A percentile compares a stretch with the other conserved stretches of the same genome.
Evolutionary conservation across 2,329 filamentous ascomycete species (phyloP).

Genomic region (Cladosporium sp.): DNA sequence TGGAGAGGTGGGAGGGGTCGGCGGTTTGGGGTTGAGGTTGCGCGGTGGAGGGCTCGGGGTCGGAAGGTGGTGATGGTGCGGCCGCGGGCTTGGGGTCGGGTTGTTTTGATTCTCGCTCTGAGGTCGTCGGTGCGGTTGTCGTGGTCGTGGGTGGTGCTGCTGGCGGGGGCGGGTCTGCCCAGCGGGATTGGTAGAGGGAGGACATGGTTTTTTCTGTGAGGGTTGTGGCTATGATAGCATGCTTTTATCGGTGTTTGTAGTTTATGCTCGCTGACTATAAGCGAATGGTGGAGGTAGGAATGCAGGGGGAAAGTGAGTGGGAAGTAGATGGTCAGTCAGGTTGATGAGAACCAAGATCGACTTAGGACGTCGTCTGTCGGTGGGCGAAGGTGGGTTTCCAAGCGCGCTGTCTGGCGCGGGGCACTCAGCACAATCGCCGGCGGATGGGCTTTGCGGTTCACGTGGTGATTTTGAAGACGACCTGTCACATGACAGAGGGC

Average conservation of each 20-base stretch:
- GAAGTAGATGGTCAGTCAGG: no score
- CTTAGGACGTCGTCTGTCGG: neutral
- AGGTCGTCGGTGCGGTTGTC: neutral
- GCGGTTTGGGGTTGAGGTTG: neutral
- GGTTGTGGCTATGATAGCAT: neutral
- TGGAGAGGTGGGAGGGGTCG: neutral
- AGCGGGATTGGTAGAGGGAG: slow-evolving; percentile 2
- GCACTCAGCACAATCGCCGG: no score
- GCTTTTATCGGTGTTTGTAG: neutral
- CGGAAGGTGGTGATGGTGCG: neutral
- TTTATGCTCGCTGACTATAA: no score
- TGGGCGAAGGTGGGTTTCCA: no score
- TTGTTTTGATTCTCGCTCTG: neutral
- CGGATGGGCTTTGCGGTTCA: no score
- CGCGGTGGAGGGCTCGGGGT: neutral
- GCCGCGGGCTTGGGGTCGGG: neutral
- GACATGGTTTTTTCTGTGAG: neutral
- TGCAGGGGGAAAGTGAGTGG: no score
- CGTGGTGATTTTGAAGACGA: no score
- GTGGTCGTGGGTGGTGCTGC: neutral
- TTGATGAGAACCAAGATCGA: neutral
- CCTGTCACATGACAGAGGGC: no score
- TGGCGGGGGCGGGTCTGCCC: slow-evolving; percentile 7
- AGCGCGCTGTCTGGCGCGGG: no score
- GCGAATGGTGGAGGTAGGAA: no score